Conservation (phyloP, 2,329 filamentous ascomycete species). For the Aspergillus proliferans region DNA sequence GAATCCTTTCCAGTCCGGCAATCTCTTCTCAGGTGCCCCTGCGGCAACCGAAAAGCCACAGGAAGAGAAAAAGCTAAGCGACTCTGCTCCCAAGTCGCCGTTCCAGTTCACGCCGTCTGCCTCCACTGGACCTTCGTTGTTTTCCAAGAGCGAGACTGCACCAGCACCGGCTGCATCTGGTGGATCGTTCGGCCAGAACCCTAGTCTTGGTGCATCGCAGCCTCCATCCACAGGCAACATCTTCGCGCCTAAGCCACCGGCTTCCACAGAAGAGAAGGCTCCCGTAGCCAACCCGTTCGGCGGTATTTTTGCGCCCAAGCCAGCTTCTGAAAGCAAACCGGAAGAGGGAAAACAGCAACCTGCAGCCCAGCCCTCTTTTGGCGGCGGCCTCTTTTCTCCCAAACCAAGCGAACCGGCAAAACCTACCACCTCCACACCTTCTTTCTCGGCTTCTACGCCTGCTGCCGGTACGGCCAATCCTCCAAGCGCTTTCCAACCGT, state of each 20-base stretch:
- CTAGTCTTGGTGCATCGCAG: conserved; percentile 7
- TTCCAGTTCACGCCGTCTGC: conserved; percentile 12
- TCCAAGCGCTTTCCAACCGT: conserved; percentile 7
- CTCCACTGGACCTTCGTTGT: conserved; percentile 10
- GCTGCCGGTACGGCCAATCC: neutral
- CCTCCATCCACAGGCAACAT: conserved; percentile 15
- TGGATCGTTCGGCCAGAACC: conserved; percentile 6
- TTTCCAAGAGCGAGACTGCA: conserved; percentile 11
- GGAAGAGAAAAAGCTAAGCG: conserved; percentile 8
- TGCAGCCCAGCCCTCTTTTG: conserved; percentile 8
- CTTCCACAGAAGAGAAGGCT: conserved; percentile 9
- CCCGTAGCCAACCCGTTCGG: conserved; percentile 15
- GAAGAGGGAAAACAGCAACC: conserved; percentile 9
- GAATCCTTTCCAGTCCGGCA: conserved; percentile 18
- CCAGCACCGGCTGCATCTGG: conserved; percentile 7
- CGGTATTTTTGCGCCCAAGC: conserved; percentile 13
- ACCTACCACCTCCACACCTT: conserved; percentile 7
- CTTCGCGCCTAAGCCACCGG: conserved; percentile 16
- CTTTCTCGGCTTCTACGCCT: conserved; percentile 10
- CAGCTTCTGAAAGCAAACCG: conserved; percentile 6
- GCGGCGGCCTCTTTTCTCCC: conserved; percentile 9
- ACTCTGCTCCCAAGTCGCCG: conserved; percentile 7
- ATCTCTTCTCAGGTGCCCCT: conserved; percentile 11
- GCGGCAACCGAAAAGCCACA: conserved; percentile 9
- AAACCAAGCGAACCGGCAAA: conserved; percentile 11